phyloP scores from a whole-genome alignment of 208 protist genomes.

The Trypanosoma cruzi region DNA sequence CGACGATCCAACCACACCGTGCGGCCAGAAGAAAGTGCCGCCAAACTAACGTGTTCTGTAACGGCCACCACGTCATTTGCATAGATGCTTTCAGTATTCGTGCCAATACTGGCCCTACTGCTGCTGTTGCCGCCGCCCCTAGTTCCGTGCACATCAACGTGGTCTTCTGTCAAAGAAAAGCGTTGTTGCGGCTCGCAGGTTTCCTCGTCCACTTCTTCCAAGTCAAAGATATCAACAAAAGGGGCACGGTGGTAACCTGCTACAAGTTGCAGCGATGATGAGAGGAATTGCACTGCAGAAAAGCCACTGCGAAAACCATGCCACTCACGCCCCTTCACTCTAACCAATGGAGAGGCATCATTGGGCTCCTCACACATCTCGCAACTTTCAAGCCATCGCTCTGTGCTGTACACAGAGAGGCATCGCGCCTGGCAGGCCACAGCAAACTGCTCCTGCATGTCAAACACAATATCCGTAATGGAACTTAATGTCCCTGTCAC shows the following conservation, averaged over 20 bases:
- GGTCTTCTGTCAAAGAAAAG: conserved; percentile 32
- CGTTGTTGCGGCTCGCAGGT: conserved; percentile 45
- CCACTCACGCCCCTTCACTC: conserved; percentile 4
- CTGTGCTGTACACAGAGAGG: conserved; percentile 15
- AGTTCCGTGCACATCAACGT: neutral
- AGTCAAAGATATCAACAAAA: conserved; percentile 71
- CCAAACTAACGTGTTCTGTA: conserved; percentile 36
- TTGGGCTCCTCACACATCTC: neutral
- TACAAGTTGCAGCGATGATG: conserved; percentile 43
- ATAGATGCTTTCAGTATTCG: conserved; percentile 11
- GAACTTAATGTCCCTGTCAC: neutral
- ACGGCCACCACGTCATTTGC: conserved; percentile 38
- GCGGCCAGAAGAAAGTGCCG: conserved; percentile 50
- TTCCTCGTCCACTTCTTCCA: conserved; percentile 76
- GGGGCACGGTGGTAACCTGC: conserved; percentile 42
- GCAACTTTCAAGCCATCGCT: conserved; percentile 10
- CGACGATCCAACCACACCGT: conserved; percentile 49
- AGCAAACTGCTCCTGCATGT: conserved; percentile 34
- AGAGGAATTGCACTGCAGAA: conserved; percentile 54
- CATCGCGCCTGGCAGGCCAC: conserved; percentile 15
- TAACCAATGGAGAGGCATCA: conserved; percentile 1
- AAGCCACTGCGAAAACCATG: conserved; percentile 37
- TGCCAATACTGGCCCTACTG: neutral
- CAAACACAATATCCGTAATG: conserved; percentile 31
- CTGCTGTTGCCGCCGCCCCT: conserved; percentile 10